Evolutionary conservation across 23 red algal species (phyloP).

Genomic region (Gracilariopsis chorda): DNA sequence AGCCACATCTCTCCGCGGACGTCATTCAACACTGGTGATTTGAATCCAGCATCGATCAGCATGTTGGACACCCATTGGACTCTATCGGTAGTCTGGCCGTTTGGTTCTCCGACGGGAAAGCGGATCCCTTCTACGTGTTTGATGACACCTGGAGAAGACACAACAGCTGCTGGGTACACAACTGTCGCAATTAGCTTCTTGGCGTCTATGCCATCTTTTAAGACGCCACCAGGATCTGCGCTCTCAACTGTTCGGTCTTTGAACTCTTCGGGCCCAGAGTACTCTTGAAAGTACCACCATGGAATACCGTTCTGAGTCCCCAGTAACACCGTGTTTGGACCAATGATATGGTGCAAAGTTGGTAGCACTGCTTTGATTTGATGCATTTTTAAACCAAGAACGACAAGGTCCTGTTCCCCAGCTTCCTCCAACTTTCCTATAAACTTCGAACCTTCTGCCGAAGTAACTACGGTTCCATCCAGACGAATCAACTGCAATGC

Average conservation of each 20-base stretch:
- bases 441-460: slow-evolving; percentile 25
- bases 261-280: slow-evolving; percentile 30
- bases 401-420: slow-evolving; percentile 45
- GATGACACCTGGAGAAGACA: slow-evolving; percentile 50
- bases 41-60: slow-evolving; percentile 72
- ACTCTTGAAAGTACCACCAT: slow-evolving; percentile 85
- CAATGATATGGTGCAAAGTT: slow-evolving; percentile 13
- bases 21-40: slow-evolving; percentile 63
- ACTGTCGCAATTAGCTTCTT: slow-evolving; percentile 59
- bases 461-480: neutral
- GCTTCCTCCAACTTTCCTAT: slow-evolving; percentile 4
- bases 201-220: slow-evolving; percentile 43
- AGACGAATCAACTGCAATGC: slow-evolving; percentile 24
- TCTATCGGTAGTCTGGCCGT: slow-evolving; percentile 24
- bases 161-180: slow-evolving; percentile 72
- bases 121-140: slow-evolving; percentile 68
- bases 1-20: slow-evolving; percentile 73
- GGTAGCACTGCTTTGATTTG: slow-evolving; percentile 47
- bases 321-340: slow-evolving; percentile 18
- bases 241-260: slow-evolving; percentile 20
- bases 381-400: slow-evolving; percentile 73
- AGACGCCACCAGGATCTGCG: slow-evolving; percentile 59
- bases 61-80: slow-evolving; percentile 56
- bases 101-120: slow-evolving; percentile 72
- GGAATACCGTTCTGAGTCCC: slow-evolving; percentile 77